These are phyloP conservation scores for Thelonectria blattea DNA, from an alignment of 2,329 filamentous ascomycete species.

Conservation along the genomic window DNA sequence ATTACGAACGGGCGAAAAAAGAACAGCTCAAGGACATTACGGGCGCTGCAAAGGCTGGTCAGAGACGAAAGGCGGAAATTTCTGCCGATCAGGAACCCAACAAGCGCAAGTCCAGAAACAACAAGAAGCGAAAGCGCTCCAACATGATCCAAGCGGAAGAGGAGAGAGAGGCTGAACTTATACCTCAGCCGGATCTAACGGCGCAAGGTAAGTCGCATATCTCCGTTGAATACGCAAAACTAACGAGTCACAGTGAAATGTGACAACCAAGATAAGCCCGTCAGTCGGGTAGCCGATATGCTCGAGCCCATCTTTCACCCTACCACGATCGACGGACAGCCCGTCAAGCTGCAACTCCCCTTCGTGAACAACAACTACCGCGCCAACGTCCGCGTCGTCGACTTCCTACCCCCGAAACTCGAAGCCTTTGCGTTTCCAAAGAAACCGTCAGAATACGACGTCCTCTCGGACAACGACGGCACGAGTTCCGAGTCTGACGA, in stretches of 20 bases:
- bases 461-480: conserved; percentile 52
- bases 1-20: conserved; percentile 63
- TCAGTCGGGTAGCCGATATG: conserved; percentile 48
- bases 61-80: conserved; percentile 46
- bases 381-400: conserved; percentile 75
- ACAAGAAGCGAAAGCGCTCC: conserved; percentile 30
- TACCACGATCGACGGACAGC: conserved; percentile 49
- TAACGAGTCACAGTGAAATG: conserved; percentile 49
- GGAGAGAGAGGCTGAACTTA: conserved; percentile 34
- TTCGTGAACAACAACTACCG: conserved; percentile 78
- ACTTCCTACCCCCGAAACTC: conserved; percentile 75
- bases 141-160: conserved; percentile 16
- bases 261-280: conserved; percentile 48
- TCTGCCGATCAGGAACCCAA: conserved; percentile 35
- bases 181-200: conserved; percentile 41
- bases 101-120: conserved; percentile 37
- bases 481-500: conserved; percentile 37
- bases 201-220: conserved; percentile 34
- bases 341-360: conserved; percentile 58
- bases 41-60: conserved; percentile 45
- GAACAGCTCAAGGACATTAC: conserved; percentile 45
- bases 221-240: not conserved
- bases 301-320: conserved; percentile 48
- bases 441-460: conserved; percentile 52
- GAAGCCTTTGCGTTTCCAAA: conserved; percentile 70